These are phyloP conservation scores for Pseudocercospora macadamiae DNA, from an alignment of 2,329 filamentous ascomycete genomes.

Conservation along the genomic window DNA sequence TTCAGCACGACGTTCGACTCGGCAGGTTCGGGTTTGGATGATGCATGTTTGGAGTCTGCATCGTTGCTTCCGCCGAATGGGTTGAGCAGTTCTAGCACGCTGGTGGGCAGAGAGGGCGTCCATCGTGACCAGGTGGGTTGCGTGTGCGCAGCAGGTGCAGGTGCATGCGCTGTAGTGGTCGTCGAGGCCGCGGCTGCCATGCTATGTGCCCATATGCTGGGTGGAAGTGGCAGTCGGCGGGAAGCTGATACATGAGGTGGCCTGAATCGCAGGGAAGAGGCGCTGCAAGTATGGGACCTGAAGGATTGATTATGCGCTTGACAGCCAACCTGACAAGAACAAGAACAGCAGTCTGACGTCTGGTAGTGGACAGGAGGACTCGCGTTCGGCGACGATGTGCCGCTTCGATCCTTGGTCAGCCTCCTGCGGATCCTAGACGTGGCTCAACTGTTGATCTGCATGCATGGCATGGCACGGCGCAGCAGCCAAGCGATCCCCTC, in stretches of 20 bases:
- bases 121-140: slow-evolving; percentile 30
- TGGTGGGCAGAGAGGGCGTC: slow-evolving; percentile 35
- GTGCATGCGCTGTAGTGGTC: slow-evolving; percentile 11
- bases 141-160: slow-evolving; percentile 13
- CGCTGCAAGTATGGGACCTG: too few species aligned
- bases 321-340: background rate
- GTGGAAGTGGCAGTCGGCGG: background rate
- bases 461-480: background rate
- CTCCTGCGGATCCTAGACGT: slow-evolving; percentile 10
- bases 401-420: slow-evolving; percentile 11
- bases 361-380: background rate
- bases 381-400: background rate
- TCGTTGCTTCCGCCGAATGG: slow-evolving; percentile 30
- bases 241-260: slow-evolving; percentile 3
- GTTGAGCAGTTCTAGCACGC: slow-evolving; percentile 34
- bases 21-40: slow-evolving; percentile 11
- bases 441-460: slow-evolving; percentile 1
- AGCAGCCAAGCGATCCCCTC: background rate
- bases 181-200: slow-evolving; percentile 28
- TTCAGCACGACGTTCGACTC: slow-evolving; percentile 9
- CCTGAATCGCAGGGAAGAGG: too few species aligned
- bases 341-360: slow-evolving; percentile 3
- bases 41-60: slow-evolving; percentile 3
- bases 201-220: slow-evolving; percentile 13
- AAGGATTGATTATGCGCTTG: background rate